Evolutionary conservation across 352 stramenopile species (phyloP).

Genomic region (Phytopythium aichiense): DNA sequence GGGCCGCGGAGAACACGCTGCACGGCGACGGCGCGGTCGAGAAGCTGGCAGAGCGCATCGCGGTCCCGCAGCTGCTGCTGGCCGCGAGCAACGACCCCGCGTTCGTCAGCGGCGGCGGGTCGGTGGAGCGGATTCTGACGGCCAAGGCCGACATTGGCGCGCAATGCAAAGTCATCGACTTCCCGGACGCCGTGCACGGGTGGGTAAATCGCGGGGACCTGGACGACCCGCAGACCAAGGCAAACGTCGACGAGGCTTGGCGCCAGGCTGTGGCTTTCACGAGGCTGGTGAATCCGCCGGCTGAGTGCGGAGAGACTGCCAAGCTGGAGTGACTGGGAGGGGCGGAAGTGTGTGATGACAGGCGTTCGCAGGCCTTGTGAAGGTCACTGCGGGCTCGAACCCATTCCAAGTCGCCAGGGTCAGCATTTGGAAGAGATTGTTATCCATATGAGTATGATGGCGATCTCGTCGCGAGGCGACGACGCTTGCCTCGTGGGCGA

Average conservation of each 20-base stretch:
- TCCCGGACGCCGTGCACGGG: slow-evolving; percentile 29
- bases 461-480: too few species aligned
- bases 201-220: slow-evolving; percentile 44
- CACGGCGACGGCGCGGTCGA: slow-evolving; percentile 11
- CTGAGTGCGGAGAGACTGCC: too few species aligned
- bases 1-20: slow-evolving; percentile 12
- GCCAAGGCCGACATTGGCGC: neutral
- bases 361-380: too few species aligned
- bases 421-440: too few species aligned
- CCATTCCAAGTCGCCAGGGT: too few species aligned
- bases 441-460: too few species aligned
- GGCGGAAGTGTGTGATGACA: too few species aligned
- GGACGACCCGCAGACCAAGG: slow-evolving; percentile 13
- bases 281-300: slow-evolving; percentile 6
- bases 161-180: slow-evolving; percentile 20
- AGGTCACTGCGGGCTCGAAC: too few species aligned
- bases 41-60: slow-evolving; percentile 11
- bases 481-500: too few species aligned
- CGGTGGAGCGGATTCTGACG: slow-evolving; percentile 12
- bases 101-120: slow-evolving; percentile 10
- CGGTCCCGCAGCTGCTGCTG: slow-evolving; percentile 14
- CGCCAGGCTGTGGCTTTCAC: slow-evolving; percentile 26
- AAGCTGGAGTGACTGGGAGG: too few species aligned
- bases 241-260: slow-evolving; percentile 33
- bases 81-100: slow-evolving; percentile 18